Evolutionary conservation across 257 asterid species (phyloP).

Genomic region (Cordia subcordata): DNA sequence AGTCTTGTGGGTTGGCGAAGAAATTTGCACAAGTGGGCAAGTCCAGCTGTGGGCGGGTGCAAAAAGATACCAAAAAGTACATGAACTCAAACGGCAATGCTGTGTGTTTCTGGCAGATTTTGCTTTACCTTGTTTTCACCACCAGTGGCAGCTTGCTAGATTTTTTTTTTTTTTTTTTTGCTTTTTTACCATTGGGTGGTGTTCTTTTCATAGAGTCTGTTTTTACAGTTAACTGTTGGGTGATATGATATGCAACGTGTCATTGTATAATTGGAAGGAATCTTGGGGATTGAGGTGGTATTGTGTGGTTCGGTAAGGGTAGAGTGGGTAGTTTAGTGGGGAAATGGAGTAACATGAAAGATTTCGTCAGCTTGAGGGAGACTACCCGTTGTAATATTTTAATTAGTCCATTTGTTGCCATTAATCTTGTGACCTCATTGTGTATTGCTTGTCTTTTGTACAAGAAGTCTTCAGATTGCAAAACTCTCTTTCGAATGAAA

Average conservation of each 20-base stretch:
- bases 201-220: neutral
- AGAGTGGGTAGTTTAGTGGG: neutral
- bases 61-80: neutral
- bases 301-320: neutral
- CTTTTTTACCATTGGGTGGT: neutral
- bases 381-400: no score
- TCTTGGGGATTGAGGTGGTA: neutral
- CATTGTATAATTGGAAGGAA: neutral
- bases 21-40: constrained; percentile 24
- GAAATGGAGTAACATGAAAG: no score
- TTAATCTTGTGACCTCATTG: no score
- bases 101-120: constrained; percentile 13
- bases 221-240: constrained; percentile 1
- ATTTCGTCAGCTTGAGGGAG: no score
- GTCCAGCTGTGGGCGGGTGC: constrained; percentile 53
- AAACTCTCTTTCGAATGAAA: no score
- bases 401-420: no score
- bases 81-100: neutral
- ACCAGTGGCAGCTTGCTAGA: neutral
- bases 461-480: no score
- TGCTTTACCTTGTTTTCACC: constrained; percentile 33
- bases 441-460: no score
- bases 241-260: neutral
- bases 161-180: no score
- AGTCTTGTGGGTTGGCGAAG: constrained; percentile 39